A percentile compares a stretch with the other conserved stretches of the same genome.
Conservation (phyloP, 768 basidiomycete genomes). For the Tremella yokohamensis region DNA sequence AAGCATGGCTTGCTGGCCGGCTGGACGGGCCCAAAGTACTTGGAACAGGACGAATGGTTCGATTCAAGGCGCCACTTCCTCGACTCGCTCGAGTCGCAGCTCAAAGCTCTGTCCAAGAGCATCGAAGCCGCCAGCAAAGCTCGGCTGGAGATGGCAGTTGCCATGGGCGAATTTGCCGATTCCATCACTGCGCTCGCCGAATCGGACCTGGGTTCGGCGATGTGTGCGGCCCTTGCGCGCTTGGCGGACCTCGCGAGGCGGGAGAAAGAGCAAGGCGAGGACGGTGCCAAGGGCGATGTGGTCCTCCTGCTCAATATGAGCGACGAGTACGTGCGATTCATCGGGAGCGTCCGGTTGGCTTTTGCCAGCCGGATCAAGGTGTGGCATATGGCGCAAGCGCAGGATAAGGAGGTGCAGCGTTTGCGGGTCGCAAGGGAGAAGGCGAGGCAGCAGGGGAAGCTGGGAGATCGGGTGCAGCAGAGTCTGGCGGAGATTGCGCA, state of each 20-base stretch:
- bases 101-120: constrained; percentile 78
- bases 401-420: constrained; percentile 70
- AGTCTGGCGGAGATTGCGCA: constrained; percentile 79
- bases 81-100: constrained; percentile 83
- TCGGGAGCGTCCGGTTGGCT: constrained; percentile 78
- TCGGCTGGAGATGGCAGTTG: constrained; percentile 66
- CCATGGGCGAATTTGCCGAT: constrained; percentile 76
- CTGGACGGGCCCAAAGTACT: constrained; percentile 61
- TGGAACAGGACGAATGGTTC: constrained; percentile 66
- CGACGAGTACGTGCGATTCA: constrained; percentile 90
- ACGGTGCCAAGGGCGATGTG: constrained; percentile 78
- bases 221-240: constrained; percentile 66
- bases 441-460: constrained; percentile 66
- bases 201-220: constrained; percentile 68
- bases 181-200: constrained; percentile 65
- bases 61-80: constrained; percentile 79
- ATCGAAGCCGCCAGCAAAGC: constrained; percentile 82
- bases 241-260: constrained; percentile 72
- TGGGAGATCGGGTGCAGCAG: constrained; percentile 60
- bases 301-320: constrained; percentile 74
- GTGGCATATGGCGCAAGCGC: constrained; percentile 73
- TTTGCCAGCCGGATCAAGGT: constrained; percentile 82
- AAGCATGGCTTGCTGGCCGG: constrained; percentile 67
- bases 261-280: constrained; percentile 68
- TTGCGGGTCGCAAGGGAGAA: constrained; percentile 76